Evolutionary conservation across 2,329 filamentous ascomycete species (phyloP).

Genomic region (Helotiales sp.): DNA sequence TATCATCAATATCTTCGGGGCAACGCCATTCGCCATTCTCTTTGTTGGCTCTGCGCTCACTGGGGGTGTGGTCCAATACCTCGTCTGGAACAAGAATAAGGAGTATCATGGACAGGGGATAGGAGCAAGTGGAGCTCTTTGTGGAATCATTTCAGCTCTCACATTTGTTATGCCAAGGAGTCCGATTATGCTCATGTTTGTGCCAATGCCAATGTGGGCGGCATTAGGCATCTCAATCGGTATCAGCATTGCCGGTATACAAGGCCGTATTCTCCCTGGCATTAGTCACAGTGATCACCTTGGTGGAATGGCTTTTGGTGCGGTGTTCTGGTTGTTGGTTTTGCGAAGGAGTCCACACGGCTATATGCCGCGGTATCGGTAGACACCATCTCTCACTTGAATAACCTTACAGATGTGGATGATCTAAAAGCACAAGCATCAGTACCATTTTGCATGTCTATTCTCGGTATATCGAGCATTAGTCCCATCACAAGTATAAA

Average conservation of each 20-base stretch:
- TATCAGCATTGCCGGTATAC: conserved; percentile 11
- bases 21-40: conserved; percentile 9
- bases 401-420: no score
- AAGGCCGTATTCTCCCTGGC: conserved; percentile 6
- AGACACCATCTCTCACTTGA: no score
- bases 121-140: conserved; percentile 18
- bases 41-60: conserved; percentile 21
- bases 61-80: conserved; percentile 12
- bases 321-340: background rate
- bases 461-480: no score
- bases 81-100: conserved; percentile 7
- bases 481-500: no score
- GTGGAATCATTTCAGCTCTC: conserved; percentile 10
- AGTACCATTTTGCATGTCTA: no score
- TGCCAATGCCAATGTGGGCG: conserved; percentile 16
- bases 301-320: conserved; percentile 8
- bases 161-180: conserved; percentile 4
- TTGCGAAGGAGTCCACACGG: background rate
- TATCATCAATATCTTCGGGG: conserved; percentile 12
- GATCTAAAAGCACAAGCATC: no score
- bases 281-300: conserved; percentile 22
- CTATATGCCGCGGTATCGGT: no score
- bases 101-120: background rate
- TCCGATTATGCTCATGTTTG: conserved; percentile 2
- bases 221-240: background rate